phyloP scores from a whole-genome alignment of 2,329 filamentous ascomycete genomes.

The Aspergillus unguis region DNA sequence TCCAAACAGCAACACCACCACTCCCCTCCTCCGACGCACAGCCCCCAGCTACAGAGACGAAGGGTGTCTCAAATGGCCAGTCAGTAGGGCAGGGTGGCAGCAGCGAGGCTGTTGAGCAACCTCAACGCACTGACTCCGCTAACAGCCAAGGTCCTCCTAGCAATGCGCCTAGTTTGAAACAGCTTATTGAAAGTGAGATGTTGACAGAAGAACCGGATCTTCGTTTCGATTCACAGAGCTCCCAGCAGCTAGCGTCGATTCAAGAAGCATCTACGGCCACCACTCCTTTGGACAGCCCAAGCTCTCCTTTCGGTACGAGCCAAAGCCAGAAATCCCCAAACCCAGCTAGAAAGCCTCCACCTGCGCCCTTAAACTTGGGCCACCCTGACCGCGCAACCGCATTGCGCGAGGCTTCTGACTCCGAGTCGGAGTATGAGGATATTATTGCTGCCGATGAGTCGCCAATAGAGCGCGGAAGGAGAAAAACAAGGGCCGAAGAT shows the following conservation, averaged over 20 bases:
- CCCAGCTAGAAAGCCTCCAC: conserved; percentile 74
- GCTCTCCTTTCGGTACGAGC: conserved; percentile 19
- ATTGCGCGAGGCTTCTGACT: conserved; percentile 55
- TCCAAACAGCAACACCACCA: conserved; percentile 49
- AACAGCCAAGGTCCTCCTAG: conserved; percentile 2
- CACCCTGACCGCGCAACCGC: conserved; percentile 42
- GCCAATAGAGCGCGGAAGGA: conserved; percentile 64
- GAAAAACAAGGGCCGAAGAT: conserved; percentile 84
- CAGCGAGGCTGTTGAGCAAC: neutral
- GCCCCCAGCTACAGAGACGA: conserved; percentile 12
- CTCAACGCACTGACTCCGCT: neutral
- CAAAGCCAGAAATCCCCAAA: conserved; percentile 44
- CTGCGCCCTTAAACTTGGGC: conserved; percentile 74
- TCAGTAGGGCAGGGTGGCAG: too few relatives aligned
- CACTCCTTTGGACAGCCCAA: conserved; percentile 21
- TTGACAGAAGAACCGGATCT: conserved; percentile 6
- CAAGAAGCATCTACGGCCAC: conserved; percentile 15
- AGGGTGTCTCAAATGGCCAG: neutral
- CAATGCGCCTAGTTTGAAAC: conserved; percentile 8
- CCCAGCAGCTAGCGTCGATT: conserved; percentile 13
- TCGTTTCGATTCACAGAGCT: conserved; percentile 8
- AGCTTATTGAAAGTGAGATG: conserved; percentile 7
- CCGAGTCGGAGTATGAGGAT: conserved; percentile 81
- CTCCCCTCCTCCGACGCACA: conserved; percentile 24
- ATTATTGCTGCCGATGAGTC: conserved; percentile 67